Evolutionary conservation across 2,329 filamentous ascomycete species (phyloP).

Genomic region (Phialocephala subalpina): DNA sequence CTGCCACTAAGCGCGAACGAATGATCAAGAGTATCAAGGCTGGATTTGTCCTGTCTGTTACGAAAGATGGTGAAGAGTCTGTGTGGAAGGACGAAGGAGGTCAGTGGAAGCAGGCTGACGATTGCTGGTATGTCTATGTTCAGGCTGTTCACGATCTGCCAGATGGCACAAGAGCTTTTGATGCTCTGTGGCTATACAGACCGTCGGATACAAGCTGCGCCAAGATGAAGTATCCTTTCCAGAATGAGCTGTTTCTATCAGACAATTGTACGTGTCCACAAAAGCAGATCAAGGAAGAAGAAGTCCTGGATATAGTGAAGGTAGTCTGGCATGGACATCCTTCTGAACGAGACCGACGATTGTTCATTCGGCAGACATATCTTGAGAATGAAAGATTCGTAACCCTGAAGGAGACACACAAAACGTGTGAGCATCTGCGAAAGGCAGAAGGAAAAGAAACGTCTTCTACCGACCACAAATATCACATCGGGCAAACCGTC

Average conservation of each 20-base stretch:
- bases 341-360: conserved; percentile 49
- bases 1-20: conserved; percentile 38
- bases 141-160: conserved; percentile 57
- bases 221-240: conserved; percentile 71
- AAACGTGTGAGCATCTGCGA: conserved; percentile 56
- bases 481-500: conserved; percentile 66
- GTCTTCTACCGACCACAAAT: conserved; percentile 37
- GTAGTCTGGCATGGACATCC: conserved; percentile 66
- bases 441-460: conserved; percentile 21
- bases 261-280: conserved; percentile 74
- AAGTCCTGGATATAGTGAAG: conserved; percentile 64
- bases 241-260: conserved; percentile 79
- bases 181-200: conserved; percentile 78
- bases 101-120: conserved; percentile 51
- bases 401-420: conserved; percentile 61
- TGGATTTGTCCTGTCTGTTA: conserved; percentile 59
- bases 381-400: conserved; percentile 67
- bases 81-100: conserved; percentile 62
- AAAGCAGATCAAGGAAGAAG: conserved; percentile 54
- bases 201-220: conserved; percentile 76
- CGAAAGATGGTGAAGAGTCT: conserved; percentile 54
- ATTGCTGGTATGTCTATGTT: conserved; percentile 77
- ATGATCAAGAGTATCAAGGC: conserved; percentile 57
- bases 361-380: conserved; percentile 78
- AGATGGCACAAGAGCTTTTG: conserved; percentile 55